Evolutionary conservation across 2,329 filamentous ascomycete genomes (phyloP), one percentile per base, ranked within the genome.

Genomic region (Xylariales sp.): DNA sequence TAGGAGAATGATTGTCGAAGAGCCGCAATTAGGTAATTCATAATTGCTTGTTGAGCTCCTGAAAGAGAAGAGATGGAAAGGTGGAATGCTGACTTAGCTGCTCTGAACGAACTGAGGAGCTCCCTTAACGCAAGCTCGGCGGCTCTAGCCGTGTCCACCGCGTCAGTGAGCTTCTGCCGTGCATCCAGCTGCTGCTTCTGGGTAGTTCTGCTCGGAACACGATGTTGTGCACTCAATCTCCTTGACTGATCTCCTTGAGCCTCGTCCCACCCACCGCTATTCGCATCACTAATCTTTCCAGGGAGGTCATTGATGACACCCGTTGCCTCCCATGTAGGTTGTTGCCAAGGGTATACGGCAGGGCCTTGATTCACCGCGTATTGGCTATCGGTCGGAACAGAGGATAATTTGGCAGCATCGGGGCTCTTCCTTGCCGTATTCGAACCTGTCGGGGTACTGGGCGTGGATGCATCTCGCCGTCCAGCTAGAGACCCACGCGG

Each of bases 81-180:
- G 53, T 4, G 14, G 16, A n/a, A 7, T 4, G 63, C 79, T 52
- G 72, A 90, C 87, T 83, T 88, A 47, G 90, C 89, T 45, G 89
- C 87, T 56, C 85, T 81, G 59, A 90, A 76, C 43, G 85, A 90
- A 52, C 83, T 81, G 38, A 95, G 64, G 30, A 96, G 69, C 64
- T 96, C 91, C 45, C 86, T 73, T 49, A 96, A 63, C 6, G 91
- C 89, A 56, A 96, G 65, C 63, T 95, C 88, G 16, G 90, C 81
- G 5, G 90, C 90, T 46, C 80, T 78, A 15, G 84, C 83, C n/a
- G 79, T 88, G 56, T 96, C 90, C 50, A 77, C 63, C 25, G 86
- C 83, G 52, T 89, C 86, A 31, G 74, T 69, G 47, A 80, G 56
- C 61, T 80, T 74, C 56, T 81, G 72, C 55, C 73, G 79, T 53